Conservation (phyloP, 2,329 filamentous ascomycete species). For the Trichoderma koningiopsis region DNA sequence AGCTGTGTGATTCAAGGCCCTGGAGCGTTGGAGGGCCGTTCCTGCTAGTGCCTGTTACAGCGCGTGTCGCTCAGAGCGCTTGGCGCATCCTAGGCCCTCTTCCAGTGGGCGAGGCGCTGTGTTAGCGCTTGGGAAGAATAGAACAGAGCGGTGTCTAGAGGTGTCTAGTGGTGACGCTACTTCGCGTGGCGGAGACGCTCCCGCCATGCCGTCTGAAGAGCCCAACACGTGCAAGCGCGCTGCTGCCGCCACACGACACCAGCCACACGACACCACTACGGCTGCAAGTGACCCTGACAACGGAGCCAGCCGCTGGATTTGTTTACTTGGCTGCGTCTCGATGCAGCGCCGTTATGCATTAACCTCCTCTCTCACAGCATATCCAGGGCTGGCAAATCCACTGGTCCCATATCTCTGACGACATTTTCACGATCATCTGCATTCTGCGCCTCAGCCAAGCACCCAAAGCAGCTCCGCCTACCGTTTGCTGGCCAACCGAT, state of each 20-base stretch:
- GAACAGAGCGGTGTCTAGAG: neutral
- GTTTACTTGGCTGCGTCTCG: constrained; percentile 31
- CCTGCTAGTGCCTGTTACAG: neutral
- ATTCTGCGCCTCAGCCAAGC: neutral
- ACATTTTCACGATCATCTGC: neutral
- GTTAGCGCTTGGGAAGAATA: neutral
- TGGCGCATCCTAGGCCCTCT: neutral
- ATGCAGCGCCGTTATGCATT: constrained; percentile 10
- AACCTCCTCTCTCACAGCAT: constrained; percentile 5
- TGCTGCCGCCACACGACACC: constrained; percentile 14
- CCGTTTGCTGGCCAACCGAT: constrained; percentile 32
- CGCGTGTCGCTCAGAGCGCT: neutral
- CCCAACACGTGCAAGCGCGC: neutral
- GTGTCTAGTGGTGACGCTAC: constrained; percentile 15
- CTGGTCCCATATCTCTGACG: neutral
- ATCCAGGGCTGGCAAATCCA: neutral
- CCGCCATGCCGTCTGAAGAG: neutral
- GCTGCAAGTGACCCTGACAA: neutral
- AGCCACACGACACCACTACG: constrained; percentile 27
- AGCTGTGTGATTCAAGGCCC: neutral
- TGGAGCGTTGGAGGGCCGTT: constrained; percentile 11
- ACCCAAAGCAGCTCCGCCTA: constrained; percentile 10
- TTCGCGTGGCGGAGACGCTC: neutral
- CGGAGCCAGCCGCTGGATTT: constrained; percentile 28
- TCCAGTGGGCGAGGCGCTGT: neutral